phyloP scores from a whole-genome alignment of 2,329 filamentous ascomycete genomes.

The Tolypocladium amazonense region DNA sequence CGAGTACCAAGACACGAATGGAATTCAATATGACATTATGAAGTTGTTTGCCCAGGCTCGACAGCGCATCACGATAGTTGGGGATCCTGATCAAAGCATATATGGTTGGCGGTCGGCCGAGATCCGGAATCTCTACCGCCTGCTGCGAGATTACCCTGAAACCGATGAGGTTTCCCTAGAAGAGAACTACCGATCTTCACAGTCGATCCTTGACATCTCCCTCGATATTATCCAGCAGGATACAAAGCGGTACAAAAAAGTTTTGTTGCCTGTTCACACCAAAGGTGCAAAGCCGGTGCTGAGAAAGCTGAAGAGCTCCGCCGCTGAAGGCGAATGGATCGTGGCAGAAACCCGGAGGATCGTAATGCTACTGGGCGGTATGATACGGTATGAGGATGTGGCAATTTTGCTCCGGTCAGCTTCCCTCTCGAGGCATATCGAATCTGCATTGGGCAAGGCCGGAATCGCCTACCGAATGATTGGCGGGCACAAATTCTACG shows the following conservation, averaged over 20 bases:
- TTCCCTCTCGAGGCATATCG: conserved; percentile 72
- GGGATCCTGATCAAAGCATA: conserved; percentile 95
- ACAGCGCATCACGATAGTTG: conserved; percentile 82
- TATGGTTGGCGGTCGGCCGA: conserved; percentile 94
- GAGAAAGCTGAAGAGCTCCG: conserved; percentile 58
- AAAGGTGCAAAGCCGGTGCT: conserved; percentile 73
- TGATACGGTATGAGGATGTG: conserved; percentile 67
- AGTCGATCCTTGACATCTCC: conserved; percentile 69
- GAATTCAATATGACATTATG: conserved; percentile 93
- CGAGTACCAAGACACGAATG: conserved; percentile 95
- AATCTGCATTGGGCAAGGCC: conserved; percentile 67
- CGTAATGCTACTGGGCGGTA: conserved; percentile 57
- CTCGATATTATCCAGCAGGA: conserved; percentile 89
- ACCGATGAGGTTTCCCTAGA: conserved; percentile 79
- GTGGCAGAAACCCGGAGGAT: conserved; percentile 70
- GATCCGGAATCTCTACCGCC: conserved; percentile 72
- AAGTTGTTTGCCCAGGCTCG: conserved; percentile 65
- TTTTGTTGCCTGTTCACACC: conserved; percentile 67
- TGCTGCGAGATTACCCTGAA: conserved; percentile 65
- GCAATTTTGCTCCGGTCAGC: conserved; percentile 83
- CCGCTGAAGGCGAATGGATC: conserved; percentile 77
- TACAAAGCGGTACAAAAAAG: conserved; percentile 66
- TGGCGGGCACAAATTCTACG: conserved; percentile 81
- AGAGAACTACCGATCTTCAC: conserved; percentile 90
- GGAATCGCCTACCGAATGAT: conserved; percentile 90